Evolutionary conservation across 2,329 filamentous ascomycete genomes (phyloP).

Genomic region (Whalleya microplaca): DNA sequence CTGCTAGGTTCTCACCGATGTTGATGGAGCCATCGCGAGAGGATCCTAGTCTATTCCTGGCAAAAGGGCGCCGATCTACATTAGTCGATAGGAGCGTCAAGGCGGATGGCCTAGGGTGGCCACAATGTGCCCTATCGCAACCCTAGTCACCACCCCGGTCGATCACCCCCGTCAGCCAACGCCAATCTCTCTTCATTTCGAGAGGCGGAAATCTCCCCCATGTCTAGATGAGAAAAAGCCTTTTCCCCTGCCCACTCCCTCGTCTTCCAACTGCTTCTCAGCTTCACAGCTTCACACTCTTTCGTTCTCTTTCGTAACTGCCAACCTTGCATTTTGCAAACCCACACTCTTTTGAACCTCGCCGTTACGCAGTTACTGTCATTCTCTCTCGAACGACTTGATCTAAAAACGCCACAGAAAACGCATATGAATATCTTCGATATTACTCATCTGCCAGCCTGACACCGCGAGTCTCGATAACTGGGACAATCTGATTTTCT

Average conservation of each 20-base stretch:
- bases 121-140: not conserved
- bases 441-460: too few species aligned
- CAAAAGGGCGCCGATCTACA: not conserved
- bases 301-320: conserved; percentile 16
- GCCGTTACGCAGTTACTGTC: conserved; percentile 19
- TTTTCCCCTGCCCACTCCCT: not conserved
- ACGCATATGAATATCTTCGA: not conserved
- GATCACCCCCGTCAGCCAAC: not conserved
- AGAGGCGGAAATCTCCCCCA: not conserved
- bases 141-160: too few species aligned
- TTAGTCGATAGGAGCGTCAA: not conserved
- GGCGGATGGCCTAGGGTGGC: not conserved
- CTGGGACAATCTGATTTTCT: too few species aligned
- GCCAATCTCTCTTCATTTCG: not conserved
- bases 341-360: conserved; percentile 22
- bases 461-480: too few species aligned
- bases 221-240: not conserved
- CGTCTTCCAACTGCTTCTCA: conserved; percentile 14
- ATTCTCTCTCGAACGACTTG: conserved; percentile 18
- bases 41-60: not conserved
- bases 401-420: too few species aligned
- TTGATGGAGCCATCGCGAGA: too few species aligned
- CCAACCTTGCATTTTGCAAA: conserved; percentile 26
- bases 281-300: conserved; percentile 12
- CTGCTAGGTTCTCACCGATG: not conserved